Conservation (phyloP, 805 yeast species). For the Blastobotrys parvus region DNA sequence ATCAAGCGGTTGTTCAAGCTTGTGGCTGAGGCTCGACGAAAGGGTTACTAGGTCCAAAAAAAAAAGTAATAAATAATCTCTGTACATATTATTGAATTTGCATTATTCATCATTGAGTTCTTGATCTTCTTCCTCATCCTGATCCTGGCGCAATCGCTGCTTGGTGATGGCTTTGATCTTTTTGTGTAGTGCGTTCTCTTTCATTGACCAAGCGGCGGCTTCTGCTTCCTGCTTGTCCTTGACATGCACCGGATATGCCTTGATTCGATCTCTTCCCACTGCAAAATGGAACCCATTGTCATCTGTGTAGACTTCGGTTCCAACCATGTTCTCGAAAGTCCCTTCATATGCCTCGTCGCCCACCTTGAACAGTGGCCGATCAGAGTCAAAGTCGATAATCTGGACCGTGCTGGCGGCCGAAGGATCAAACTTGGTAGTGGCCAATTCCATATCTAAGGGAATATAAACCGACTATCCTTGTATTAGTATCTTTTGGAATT, state of each 20-base stretch:
- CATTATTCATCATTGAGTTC: not conserved
- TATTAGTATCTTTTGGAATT: too few relatives aligned
- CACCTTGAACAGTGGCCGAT: conserved; percentile 48
- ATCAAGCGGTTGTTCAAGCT: conserved; percentile 27
- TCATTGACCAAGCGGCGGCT: not conserved
- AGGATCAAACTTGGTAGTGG: conserved; percentile 18
- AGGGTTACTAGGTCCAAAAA: conserved; percentile 23
- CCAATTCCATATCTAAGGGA: conserved; percentile 37
- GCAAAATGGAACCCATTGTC: conserved; percentile 24
- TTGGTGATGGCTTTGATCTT: conserved; percentile 9
- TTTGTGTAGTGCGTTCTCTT: conserved; percentile 5
- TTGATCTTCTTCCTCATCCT: conserved; percentile 2
- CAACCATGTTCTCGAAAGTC: conserved; percentile 67
- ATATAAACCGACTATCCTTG: conserved; percentile 38
- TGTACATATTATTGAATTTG: not conserved
- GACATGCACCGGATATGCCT: conserved; percentile 14
- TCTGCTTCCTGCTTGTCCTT: conserved; percentile 5
- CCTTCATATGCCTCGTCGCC: conserved; percentile 62
- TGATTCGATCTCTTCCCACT: conserved; percentile 19
- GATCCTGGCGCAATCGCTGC: conserved; percentile 1
- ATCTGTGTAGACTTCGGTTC: conserved; percentile 53
- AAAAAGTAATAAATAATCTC: not conserved
- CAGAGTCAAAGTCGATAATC: conserved; percentile 46
- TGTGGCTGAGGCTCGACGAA: conserved; percentile 26
- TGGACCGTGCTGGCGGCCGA: conserved; percentile 35